Base-by-base conservation (phyloP, 345 rosid genomes). In the Salix koriyanagi region DNA sequence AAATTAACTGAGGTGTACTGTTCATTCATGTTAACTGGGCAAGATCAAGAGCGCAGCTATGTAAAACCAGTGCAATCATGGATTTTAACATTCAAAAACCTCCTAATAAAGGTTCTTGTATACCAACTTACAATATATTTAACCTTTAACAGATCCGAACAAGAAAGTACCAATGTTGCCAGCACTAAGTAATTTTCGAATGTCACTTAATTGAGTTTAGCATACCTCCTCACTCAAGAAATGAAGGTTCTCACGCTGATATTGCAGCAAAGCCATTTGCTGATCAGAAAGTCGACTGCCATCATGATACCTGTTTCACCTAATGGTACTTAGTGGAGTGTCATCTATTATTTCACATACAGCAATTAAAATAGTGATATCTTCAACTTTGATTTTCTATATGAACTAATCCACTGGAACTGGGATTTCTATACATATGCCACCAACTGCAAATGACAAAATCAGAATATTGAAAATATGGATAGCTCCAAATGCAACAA, bases 241-340 rank as follows among this genome's bases (percentile, higher is more conserved):
- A 84, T 93, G 97, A 69, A 95, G 97, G 83, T 95, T 95, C 78
- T 95, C 99, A 26, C 99, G 97, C 75, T 95, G 97, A 83, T 95
- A 95, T 77, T 93, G 99, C 85, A 95, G 82, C 87, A 95, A 83
- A 75, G 97, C 97, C 90, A 89, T 95, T 79, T 95, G 97, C 85
- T 95, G 97, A 83, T 95, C 99, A 74, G 97, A 95, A 71, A 95
- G 94, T 32, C 97, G 89, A 66, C 95, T 92, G 48, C 94, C 95
- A 74, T 91, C 94, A 42, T 91, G 88, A 85, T 95, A 95, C 82
- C 99, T 93, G 69, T 80, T 67, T 71, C 77, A 85, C 54, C 50
- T 79, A 71, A 68, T 30, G 76, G 52, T 28, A 14, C 19, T 65
- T 37, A 78, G 74, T 41, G 21, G 32, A 73, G 28, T 75, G 50